These are phyloP conservation scores for Zymoseptoria pseudotritici DNA, from an alignment of 2,329 filamentous ascomycete genomes.

Conservation along the genomic window DNA sequence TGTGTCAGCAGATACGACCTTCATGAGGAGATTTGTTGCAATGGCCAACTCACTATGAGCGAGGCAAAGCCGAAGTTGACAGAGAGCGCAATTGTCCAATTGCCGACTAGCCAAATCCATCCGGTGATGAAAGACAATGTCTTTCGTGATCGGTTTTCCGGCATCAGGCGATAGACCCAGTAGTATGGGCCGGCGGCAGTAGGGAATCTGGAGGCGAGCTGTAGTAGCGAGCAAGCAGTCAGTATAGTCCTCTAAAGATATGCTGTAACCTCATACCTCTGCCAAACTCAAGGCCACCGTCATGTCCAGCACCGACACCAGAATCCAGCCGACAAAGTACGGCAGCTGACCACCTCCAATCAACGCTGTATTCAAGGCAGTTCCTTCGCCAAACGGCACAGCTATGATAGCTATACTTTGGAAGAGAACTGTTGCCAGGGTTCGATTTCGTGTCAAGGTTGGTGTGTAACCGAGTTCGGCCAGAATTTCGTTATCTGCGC, in stretches of 20 bases:
- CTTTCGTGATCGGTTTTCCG: not conserved
- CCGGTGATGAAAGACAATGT: conserved; percentile 48
- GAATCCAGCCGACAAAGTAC: conserved; percentile 65
- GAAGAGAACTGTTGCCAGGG: conserved; percentile 53
- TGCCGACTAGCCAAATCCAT: conserved; percentile 69
- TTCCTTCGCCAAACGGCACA: conserved; percentile 48
- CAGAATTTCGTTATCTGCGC: not conserved
- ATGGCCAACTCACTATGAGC: conserved; percentile 34
- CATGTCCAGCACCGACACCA: conserved; percentile 58
- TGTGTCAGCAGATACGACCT: not conserved
- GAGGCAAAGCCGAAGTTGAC: conserved; percentile 64
- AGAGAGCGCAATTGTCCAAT: conserved; percentile 67
- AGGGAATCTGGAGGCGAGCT: conserved; percentile 64
- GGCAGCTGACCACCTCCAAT: conserved; percentile 59
- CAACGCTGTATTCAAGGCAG: conserved; percentile 47
- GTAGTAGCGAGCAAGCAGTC: not conserved
- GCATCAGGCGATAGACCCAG: conserved; percentile 38
- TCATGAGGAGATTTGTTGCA: not conserved
- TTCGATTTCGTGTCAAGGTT: conserved; percentile 52
- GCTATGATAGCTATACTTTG: conserved; percentile 50
- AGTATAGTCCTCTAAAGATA: not conserved
- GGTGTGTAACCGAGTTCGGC: conserved; percentile 47
- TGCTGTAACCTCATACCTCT: conserved; percentile 33
- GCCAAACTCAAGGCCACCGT: conserved; percentile 63
- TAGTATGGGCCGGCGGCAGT: conserved; percentile 71